Evolutionary conservation across 306 rosid genomes (phyloP).

Genomic region (Vachellia pachyceras): DNA sequence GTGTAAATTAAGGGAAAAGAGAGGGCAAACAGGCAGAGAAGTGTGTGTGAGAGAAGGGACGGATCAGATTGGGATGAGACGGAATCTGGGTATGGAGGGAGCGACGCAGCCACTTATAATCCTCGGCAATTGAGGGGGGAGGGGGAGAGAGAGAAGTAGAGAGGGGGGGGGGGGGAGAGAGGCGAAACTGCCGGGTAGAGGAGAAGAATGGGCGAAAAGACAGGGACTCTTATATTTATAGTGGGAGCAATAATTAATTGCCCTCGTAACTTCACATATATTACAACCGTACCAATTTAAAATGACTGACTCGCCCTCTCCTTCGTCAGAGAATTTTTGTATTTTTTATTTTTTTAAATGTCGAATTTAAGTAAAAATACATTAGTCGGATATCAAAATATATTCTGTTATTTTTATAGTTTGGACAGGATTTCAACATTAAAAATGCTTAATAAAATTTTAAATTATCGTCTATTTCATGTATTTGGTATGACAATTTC

Average conservation of each 20-base stretch:
- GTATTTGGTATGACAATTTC: not conserved
- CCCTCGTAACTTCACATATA: not conserved
- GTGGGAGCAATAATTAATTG: not conserved
- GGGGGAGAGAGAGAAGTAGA: too few species aligned
- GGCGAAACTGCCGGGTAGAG: not conserved
- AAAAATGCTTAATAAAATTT: too few species aligned
- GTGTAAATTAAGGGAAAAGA: not conserved
- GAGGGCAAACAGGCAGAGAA: not conserved
- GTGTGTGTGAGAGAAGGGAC: too few species aligned
- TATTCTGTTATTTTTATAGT: too few species aligned
- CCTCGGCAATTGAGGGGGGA: slow-evolving; percentile 1
- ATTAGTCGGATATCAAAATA: too few species aligned
- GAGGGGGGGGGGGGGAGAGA: too few species aligned
- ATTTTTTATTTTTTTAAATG: too few species aligned
- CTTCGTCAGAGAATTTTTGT: not conserved
- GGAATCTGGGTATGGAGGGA: slow-evolving; percentile 1
- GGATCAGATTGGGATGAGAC: not conserved
- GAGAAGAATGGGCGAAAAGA: not conserved
- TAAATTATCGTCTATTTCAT: not conserved
- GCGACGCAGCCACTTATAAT: not conserved
- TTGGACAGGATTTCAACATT: too few species aligned
- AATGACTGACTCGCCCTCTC: not conserved
- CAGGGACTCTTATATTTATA: slow-evolving; percentile 32
- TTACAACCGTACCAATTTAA: slow-evolving; percentile 13
- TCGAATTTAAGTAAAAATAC: too few species aligned